Base-by-base conservation (phyloP, 495 filamentous ascomycete genomes). In the Elasticomyces elasticus region DNA sequence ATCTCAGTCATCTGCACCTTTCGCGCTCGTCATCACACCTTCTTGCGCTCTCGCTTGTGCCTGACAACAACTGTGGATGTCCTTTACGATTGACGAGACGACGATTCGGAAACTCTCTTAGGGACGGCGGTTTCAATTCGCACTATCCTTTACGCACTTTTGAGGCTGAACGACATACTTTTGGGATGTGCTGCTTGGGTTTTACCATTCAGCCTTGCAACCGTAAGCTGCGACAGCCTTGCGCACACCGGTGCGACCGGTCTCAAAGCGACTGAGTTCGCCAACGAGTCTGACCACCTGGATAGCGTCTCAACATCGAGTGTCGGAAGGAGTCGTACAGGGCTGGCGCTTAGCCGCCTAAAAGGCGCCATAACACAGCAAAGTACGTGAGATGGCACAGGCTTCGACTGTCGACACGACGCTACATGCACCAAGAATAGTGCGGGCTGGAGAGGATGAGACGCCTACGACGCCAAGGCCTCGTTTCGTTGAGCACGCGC, bases 381-480 rank as follows among this genome's bases (percentile, higher is more conserved):
- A 17, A 25, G 25, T 5, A 10, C 30, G 10, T 23, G 28, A 52
- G 22, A 70, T 81, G 79, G 74, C 79, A 42, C 70, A 82, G 50
- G 89, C 91, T 66, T 79, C 81, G 59, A 80, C 87, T 55, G 85
- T 91, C 66, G 89, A 90, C 71, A 84, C 79, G 50, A 80, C 78
- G 54, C 76, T 87, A n/a, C 55, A 56, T 12, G 64, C 61, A 5
- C 63, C 62, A 12, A 63, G 69, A 24, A 74, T 76, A 31, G 74
- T 72, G 37, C 72, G 72, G 52, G 56, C 74, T 60, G 74, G 75
- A 31, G 80, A 75, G 63, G 79, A 74, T 62, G 78, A 71, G 61
- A 83, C 74, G 59, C 85, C 80, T 55, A 80, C 73, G 57, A 86
- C 69, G 59, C 85, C 74, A 64, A 81, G 76, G 68, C 76, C 68